Evolutionary conservation across 2,329 filamentous ascomycete genomes (phyloP), one percentile per base, ranked within the genome.

Genomic region (Aspergillus alliaceus): DNA sequence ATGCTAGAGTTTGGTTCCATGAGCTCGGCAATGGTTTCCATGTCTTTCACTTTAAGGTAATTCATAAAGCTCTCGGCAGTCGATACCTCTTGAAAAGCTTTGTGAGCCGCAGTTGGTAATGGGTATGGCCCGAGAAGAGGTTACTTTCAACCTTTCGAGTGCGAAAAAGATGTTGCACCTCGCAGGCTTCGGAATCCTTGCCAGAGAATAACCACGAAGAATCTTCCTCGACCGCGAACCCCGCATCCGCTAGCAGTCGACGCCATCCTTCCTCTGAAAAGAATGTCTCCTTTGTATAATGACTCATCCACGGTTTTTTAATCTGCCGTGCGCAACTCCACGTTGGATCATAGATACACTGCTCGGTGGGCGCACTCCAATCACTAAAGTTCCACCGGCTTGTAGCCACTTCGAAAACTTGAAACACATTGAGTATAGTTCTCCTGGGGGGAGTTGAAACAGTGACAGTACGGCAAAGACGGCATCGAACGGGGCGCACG

Each of bases 391-490:
- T 2, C 59, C 61, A 8, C 55, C 62, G 2, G 14, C 25, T 34
- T 53, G 35, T 9, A 64, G 25, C 62, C 62, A 63, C 34, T 63
- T 49, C 1, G 61, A 22, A 20, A 61, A 63, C 29, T 35, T 48
- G 22, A 47, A 57, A 12, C 58, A 25, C 27, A 62, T 44, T 4
- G 50, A 56, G 32, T 57, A 53, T 4, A 46, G 34, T 20, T 64
- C 61, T 8, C 25, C 49, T 7, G 59, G 61, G 1, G 55, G 29
- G 25, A 63, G 29, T 35, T 60, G 57, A 37, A 50, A 63, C 15
- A 64, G 53, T 2, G 61, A 62, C 29, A 53, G 50, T 12, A 63
- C 48, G 18, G 52, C 59, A 39, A 64, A 60, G 2, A 64, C 51
- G 3, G 52, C 62, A 29, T 62, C 55, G 8, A 63, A 52, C 11